phyloP scores from a whole-genome alignment of 768 basidiomycete species.

The Tulasnella calospora region DNA sequence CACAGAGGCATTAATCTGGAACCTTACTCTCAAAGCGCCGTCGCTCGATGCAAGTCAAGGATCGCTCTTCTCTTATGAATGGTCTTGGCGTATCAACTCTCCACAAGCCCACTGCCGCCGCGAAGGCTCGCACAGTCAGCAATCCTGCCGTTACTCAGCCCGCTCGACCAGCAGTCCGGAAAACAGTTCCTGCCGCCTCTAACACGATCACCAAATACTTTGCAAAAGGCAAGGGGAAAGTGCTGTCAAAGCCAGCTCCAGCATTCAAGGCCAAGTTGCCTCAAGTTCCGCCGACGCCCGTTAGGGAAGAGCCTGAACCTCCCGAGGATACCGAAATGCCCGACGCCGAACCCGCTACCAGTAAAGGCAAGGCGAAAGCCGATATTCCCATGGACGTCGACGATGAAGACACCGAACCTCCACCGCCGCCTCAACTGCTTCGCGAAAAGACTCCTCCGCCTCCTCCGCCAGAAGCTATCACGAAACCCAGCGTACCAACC shows the following conservation, averaged over 20 bases:
- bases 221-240: not conserved
- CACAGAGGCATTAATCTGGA: not conserved
- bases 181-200: not conserved
- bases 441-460: slow-evolving; percentile 5
- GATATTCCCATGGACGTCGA: not conserved
- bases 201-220: slow-evolving; percentile 4
- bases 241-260: not conserved
- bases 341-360: slow-evolving; percentile 33
- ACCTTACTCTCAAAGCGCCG: not conserved
- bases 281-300: not conserved
- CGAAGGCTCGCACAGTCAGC: not conserved
- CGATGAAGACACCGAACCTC: not conserved
- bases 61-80: not conserved
- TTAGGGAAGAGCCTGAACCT: slow-evolving; percentile 9
- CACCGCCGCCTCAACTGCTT: not conserved
- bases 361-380: not conserved
- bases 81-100: not conserved
- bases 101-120: not conserved
- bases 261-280: slow-evolving; percentile 1
- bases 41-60: slow-evolving; percentile 11
- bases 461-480: not conserved
- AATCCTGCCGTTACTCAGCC: slow-evolving; percentile 32
- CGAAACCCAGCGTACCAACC: slow-evolving; percentile 57
- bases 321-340: not conserved
- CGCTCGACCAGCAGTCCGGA: not conserved